Conservation (phyloP, 2,329 filamentous ascomycete genomes). For the Penicillium sp. region DNA sequence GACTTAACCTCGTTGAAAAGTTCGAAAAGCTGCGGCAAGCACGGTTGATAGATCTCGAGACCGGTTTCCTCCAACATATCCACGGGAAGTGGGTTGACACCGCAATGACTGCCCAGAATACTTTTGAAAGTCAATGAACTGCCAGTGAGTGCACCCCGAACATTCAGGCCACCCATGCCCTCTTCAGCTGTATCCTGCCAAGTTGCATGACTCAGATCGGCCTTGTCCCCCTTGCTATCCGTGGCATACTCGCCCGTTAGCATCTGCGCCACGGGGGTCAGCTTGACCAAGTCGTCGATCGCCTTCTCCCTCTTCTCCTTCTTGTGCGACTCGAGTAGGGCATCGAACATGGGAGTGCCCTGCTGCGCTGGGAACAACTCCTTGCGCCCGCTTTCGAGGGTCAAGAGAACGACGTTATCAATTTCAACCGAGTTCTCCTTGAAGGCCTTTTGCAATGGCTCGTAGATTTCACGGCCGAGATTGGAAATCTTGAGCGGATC, state of each 20-base stretch:
- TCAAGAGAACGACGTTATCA: conserved; percentile 40
- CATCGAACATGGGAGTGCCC: conserved; percentile 34
- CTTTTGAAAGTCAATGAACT: conserved; percentile 43
- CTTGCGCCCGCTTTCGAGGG: conserved; percentile 43
- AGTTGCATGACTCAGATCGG: conserved; percentile 18
- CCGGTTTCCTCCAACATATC: conserved; percentile 40
- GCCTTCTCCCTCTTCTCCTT: conserved; percentile 21
- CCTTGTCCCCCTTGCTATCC: conserved; percentile 28
- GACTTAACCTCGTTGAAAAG: conserved; percentile 36
- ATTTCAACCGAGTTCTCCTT: conserved; percentile 33
- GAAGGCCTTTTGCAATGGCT: conserved; percentile 30
- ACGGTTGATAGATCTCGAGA: conserved; percentile 42
- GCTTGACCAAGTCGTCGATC: conserved; percentile 26
- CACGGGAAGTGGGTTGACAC: conserved; percentile 40
- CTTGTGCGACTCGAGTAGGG: conserved; percentile 30
- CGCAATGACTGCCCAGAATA: conserved; percentile 40
- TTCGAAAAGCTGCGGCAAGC: conserved; percentile 38
- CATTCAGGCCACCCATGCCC: conserved; percentile 35
- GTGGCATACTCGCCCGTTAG: conserved; percentile 38
- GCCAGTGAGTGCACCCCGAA: conserved; percentile 39
- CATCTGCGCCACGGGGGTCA: conserved; percentile 34
- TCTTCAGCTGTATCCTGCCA: conserved; percentile 20
- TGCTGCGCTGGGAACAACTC: conserved; percentile 42
- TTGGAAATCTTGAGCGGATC: conserved; percentile 43
- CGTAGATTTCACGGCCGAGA: conserved; percentile 31